Evolutionary conservation across 2,329 filamentous ascomycete species (phyloP), one percentile per base, ranked within the genome.

Genomic region (Orbilia oligospora): DNA sequence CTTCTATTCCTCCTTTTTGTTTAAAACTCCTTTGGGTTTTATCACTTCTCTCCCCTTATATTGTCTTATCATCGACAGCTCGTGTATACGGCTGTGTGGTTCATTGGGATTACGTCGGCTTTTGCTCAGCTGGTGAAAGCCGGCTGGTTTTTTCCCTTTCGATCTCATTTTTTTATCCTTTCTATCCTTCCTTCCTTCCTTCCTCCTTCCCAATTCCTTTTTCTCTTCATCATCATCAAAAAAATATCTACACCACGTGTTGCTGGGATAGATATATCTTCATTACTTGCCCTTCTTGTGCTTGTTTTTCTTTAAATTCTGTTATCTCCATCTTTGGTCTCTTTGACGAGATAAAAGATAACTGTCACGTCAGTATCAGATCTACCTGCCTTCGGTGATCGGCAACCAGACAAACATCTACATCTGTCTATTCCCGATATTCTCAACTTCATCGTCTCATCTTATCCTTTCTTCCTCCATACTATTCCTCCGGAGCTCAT

Each of bases 11-110:
- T 27, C 36, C 36, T 44, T 36, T 61, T 44, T 61, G 56, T 61
- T 61, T 61, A 61, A 61, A 61, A 61, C 56, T 61, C 56, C 56
- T 61, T 61, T 61, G 56, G 24, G 56, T 61, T 61, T 61, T 61
- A 61, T 61, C 56, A 41, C 27, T 61, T 24, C 14, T 22, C 9
- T 12, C 16, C 33, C 16, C 3, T 33, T 33, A 9, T 38, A 36
- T 56, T 22, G 27, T 33, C 20, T 22, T 27, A 9, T 14, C 6
- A 18, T 33, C 27, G 22, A 24, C 22, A 51, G 48, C 48, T 51
- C 48, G 18, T 51, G n/a, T 46, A 4, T 44, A 44, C 33, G 10
- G 33, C 33, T 36, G 33, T 36, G 27, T 36, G 33, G 9, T 9
- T 36, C 33, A 36, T 36, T 36, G 33, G 33, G 10, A 6, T 1